phyloP scores from a whole-genome alignment of 2,329 filamentous ascomycete species.

The Zasmidium citrigriseum region DNA sequence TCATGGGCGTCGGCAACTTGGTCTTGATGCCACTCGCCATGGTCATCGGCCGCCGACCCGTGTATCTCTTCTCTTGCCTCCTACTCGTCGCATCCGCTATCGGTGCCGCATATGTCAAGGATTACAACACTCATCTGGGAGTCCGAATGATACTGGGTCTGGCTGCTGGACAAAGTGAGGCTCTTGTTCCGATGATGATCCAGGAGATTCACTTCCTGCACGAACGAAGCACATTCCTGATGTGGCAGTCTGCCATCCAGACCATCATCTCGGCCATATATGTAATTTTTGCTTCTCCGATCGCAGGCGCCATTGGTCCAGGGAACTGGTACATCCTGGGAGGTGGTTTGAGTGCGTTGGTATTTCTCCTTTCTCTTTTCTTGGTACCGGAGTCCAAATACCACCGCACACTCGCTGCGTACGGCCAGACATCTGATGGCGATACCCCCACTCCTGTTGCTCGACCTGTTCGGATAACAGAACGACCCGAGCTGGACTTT shows the following conservation, averaged over 20 bases:
- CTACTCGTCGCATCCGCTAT: conserved; percentile 32
- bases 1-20: conserved; percentile 38
- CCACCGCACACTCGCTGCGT: conserved; percentile 38
- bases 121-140: conserved; percentile 28
- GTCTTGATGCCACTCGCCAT: conserved; percentile 39
- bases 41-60: conserved; percentile 35
- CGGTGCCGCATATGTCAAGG: conserved; percentile 27
- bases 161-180: conserved; percentile 31
- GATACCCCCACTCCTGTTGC: conserved; percentile 11
- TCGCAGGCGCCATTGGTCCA: conserved; percentile 44
- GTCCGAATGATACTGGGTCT: conserved; percentile 34
- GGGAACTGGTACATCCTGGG: conserved; percentile 48
- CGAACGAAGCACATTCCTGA: conserved; percentile 44
- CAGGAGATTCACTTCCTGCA: conserved; percentile 49
- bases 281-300: conserved; percentile 44
- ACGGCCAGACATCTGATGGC: conserved; percentile 34
- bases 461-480: conserved; percentile 20
- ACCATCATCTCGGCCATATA: conserved; percentile 41
- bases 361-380: conserved; percentile 40
- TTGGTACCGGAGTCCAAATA: conserved; percentile 49
- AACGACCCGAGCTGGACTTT: conserved; percentile 37
- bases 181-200: conserved; percentile 29
- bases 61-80: conserved; percentile 33
- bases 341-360: conserved; percentile 36
- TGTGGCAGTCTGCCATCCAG: conserved; percentile 46